These are phyloP conservation scores for Royoungia palumana DNA, from an alignment of 768 basidiomycete species.

Conservation along the genomic window DNA sequence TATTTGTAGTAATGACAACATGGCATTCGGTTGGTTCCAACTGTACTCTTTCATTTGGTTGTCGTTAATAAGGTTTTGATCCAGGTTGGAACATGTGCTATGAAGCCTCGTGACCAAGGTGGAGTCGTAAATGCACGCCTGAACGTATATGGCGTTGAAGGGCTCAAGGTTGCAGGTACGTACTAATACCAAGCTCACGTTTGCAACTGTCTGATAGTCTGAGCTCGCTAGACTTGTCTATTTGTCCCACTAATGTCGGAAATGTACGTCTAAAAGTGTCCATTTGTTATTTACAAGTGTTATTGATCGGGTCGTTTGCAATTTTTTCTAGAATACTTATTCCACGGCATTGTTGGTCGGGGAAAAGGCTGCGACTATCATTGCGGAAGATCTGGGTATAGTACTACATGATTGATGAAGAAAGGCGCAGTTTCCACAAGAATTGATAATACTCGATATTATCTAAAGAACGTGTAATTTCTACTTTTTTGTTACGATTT, in stretches of 20 bases:
- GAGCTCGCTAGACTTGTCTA: slow-evolving; percentile 31
- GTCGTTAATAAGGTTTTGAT: neutral
- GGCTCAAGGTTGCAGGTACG: slow-evolving; percentile 16
- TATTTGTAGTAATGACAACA: neutral
- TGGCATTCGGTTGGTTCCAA: neutral
- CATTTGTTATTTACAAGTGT: too few species aligned
- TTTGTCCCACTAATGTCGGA: slow-evolving; percentile 12
- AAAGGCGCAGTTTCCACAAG: too few species aligned
- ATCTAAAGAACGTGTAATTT: too few species aligned
- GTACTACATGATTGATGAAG: too few species aligned
- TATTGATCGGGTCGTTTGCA: neutral
- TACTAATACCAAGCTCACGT: neutral
- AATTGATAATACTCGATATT: too few species aligned
- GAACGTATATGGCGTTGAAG: slow-evolving; percentile 12
- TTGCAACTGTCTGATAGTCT: neutral
- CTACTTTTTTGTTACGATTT: too few species aligned
- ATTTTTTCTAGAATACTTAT: slow-evolving; percentile 37
- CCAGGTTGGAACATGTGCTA: slow-evolving; percentile 66
- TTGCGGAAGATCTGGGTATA: slow-evolving; percentile 47
- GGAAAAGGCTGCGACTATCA: slow-evolving; percentile 60
- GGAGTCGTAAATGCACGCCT: slow-evolving; percentile 13
- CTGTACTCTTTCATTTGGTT: too few species aligned
- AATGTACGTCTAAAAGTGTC: neutral
- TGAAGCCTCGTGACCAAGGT: slow-evolving; percentile 41
- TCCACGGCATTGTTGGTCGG: slow-evolving; percentile 46